These are phyloP conservation scores for Tolypocladium inflatum DNA, from an alignment of 2,329 filamentous ascomycete genomes.

Conservation along the genomic window DNA sequence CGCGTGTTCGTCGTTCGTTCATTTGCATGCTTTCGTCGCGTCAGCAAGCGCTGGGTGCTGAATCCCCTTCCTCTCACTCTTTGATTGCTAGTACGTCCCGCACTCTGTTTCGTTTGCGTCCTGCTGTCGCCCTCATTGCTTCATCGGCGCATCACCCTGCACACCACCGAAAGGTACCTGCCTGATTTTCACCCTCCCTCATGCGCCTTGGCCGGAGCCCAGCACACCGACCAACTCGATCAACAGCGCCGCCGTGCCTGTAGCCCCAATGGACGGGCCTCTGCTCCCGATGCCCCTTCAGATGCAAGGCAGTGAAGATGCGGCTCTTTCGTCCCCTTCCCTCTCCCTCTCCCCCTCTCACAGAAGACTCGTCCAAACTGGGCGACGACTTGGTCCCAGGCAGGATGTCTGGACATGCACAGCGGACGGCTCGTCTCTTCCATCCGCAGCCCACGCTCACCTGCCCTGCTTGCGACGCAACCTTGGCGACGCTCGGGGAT, in stretches of 20 bases:
- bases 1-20: neutral
- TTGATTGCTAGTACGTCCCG: no score
- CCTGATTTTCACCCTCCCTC: slow-evolving; percentile 12
- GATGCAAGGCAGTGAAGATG: neutral
- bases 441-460: neutral
- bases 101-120: neutral
- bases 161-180: slow-evolving; percentile 6
- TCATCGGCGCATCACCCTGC: neutral
- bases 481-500: slow-evolving; percentile 4
- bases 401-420: neutral
- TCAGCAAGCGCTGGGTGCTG: neutral
- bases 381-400: neutral
- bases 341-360: neutral
- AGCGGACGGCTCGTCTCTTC: neutral
- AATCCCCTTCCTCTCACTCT: slow-evolving; percentile 2
- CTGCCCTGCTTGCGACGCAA: neutral
- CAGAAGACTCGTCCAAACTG: neutral
- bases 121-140: neutral
- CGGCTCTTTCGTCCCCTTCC: neutral
- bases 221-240: slow-evolving; percentile 5
- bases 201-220: slow-evolving; percentile 4
- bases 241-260: slow-evolving; percentile 1
- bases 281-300: neutral
- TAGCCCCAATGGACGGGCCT: neutral
- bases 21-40: neutral